A percentile compares a stretch with the other conserved stretches of the same genome.
These are phyloP conservation scores for Suhomyces guaymorum DNA, from an alignment of 1,139 yeast species.

Conservation along the genomic window DNA sequence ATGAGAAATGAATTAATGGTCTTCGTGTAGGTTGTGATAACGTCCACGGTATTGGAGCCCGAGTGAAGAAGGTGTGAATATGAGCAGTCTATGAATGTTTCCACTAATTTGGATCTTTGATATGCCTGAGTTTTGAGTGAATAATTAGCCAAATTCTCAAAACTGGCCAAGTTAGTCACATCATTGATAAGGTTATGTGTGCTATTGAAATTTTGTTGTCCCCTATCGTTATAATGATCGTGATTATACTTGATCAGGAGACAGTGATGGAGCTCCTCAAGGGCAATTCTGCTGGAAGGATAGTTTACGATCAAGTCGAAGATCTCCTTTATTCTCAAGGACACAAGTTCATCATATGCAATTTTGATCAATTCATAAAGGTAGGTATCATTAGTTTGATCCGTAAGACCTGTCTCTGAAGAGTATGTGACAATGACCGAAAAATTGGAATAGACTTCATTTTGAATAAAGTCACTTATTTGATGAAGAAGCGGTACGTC, in stretches of 20 bases:
- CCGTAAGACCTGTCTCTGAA: conserved; percentile 17
- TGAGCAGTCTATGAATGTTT: conserved; percentile 54
- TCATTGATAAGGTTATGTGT: conserved; percentile 14
- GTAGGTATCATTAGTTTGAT: conserved; percentile 18
- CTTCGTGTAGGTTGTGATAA: conserved; percentile 67
- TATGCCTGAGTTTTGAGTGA: conserved; percentile 30
- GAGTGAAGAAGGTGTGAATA: conserved; percentile 64
- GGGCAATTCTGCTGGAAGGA: conserved; percentile 60
- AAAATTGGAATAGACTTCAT: conserved; percentile 42
- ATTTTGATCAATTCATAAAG: conserved; percentile 38
- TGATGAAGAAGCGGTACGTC: conserved; percentile 37
- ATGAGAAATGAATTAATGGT: conserved; percentile 72
- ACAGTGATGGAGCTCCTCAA: conserved; percentile 63
- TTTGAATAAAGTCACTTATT: conserved; percentile 40
- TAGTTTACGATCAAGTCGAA: conserved; percentile 60
- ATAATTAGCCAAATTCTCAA: conserved; percentile 22
- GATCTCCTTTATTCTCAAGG: conserved; percentile 61
- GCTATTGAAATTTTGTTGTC: conserved; percentile 6
- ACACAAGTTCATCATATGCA: conserved; percentile 47
- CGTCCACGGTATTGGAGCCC: conserved; percentile 77
- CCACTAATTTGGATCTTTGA: conserved; percentile 57
- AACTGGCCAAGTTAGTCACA: conserved; percentile 18
- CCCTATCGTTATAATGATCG: conserved; percentile 13
- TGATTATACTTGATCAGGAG: conserved; percentile 29
- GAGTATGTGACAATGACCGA: conserved; percentile 26